Base-by-base conservation (phyloP, 345 rosid species). In the Eutrema heterophyllum region DNA sequence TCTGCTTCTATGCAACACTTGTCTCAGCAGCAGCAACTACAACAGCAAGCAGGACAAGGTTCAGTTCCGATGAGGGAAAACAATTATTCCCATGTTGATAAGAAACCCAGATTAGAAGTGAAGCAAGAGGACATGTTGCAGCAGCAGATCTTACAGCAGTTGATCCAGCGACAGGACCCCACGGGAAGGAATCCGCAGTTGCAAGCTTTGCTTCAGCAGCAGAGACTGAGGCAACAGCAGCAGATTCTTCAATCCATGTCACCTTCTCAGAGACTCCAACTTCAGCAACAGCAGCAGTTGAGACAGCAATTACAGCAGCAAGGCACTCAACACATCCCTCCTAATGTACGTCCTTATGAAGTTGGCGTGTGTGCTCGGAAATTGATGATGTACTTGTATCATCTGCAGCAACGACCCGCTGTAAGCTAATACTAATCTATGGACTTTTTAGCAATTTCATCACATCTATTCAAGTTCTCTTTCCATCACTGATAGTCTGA, bases 381-480 rank as follows among this genome's bases (percentile, higher is more conserved):
- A 62, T 58, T 95, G 79, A 95, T 92, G 99, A 97, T 91, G 79
- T 95, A 92, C 78, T 79, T 95, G 49, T 92, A 87, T 81, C 99
- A 95, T 81, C 96, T 89, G 70, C 83, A 91, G 24, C 97, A 88
- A 78, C 83, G 95, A 38, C 95, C 97, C 51, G 68, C 82, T 18
- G 98, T 91, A 84, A 85, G 96, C 78, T 66, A 27, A 39, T 71
- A 15, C 46, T 40, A 14, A 12, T 58, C 69, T 54, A 0, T 67
- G 38, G 60, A 50, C 33, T 30, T 5, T 21, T 6, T 26, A 46
- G 9, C 12, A 63, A 38, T 73, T 21, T 27, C 9, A 64, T 63
- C 33, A n/a, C 40, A 30, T 39, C 54, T 63, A 3, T 45, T 60
- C 43, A 36, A 54, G 12, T 64, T 70, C 30, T 59, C 43, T 3